Percentiles rank a stretch among this genome's conserved stretches.
Conservation (phyloP, 306 rosid species). For the Castanea mollissima region DNA sequence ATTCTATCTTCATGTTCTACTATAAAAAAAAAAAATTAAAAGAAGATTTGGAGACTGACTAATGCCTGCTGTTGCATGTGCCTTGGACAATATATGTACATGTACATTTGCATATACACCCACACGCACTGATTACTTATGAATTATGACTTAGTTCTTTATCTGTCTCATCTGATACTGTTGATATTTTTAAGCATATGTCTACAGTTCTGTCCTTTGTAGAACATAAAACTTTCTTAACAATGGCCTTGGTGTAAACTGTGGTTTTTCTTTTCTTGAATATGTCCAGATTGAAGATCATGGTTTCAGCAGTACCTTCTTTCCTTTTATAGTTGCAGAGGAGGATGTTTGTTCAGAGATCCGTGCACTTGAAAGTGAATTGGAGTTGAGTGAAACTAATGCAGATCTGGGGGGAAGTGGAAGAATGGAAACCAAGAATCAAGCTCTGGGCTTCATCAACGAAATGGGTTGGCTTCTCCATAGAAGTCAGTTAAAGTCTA, state of each 20-base stretch:
- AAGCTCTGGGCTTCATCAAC: conserved; percentile 83
- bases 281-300: conserved; percentile 78
- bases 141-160: conserved; percentile 5
- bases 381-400: conserved; percentile 48
- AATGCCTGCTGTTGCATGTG: background rate
- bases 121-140: background rate
- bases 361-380: conserved; percentile 60
- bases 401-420: conserved; percentile 37
- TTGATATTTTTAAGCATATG: background rate
- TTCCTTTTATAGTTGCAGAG: conserved; percentile 90
- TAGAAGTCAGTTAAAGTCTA: conserved; percentile 61
- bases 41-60: background rate
- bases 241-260: conserved; percentile 2
- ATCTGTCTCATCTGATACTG: background rate
- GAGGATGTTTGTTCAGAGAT: conserved; percentile 88
- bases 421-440: conserved; percentile 49
- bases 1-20: background rate
- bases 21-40: no score
- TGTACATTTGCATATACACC: background rate
- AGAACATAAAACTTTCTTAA: background rate
- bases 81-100: background rate
- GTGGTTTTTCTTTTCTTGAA: conserved; percentile 18
- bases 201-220: background rate
- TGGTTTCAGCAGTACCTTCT: conserved; percentile 82
- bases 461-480: conserved; percentile 98